A percentile compares a stretch with the other conserved stretches of the same genome.
These are phyloP conservation scores for Salinomyces thailandicus DNA, from an alignment of 2,329 filamentous ascomycete genomes.

Conservation along the genomic window DNA sequence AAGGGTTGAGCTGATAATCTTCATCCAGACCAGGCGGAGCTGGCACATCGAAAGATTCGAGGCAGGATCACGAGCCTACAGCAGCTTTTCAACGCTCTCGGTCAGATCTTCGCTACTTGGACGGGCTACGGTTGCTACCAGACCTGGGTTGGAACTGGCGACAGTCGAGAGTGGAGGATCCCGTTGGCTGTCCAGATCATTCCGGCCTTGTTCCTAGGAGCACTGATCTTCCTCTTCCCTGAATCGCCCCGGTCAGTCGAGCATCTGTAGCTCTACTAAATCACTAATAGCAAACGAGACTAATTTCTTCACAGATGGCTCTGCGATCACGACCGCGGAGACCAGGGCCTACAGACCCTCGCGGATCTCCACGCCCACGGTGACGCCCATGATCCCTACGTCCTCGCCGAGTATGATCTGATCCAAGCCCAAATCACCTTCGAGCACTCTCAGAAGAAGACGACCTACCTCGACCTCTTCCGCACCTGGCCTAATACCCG, in stretches of 20 bases:
- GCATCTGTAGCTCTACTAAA: background rate
- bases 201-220: conserved; percentile 13
- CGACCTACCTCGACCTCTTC: conserved; percentile 17
- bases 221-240: conserved; percentile 15
- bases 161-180: conserved; percentile 17
- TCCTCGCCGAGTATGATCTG: conserved; percentile 17
- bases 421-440: conserved; percentile 16
- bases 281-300: too few species aligned
- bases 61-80: conserved; percentile 16
- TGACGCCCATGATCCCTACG: conserved; percentile 15
- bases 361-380: conserved; percentile 16
- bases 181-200: conserved; percentile 15
- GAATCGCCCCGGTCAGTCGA: conserved; percentile 9
- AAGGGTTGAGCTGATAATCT: too few species aligned
- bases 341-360: conserved; percentile 12
- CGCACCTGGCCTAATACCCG: conserved; percentile 14
- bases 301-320: conserved; percentile 13
- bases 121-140: conserved; percentile 16
- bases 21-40: conserved; percentile 61
- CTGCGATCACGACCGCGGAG: conserved; percentile 12
- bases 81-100: conserved; percentile 16
- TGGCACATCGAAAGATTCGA: conserved; percentile 29
- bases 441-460: conserved; percentile 14
- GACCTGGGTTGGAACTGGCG: conserved; percentile 11
- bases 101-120: conserved; percentile 17